phyloP scores from a whole-genome alignment of 768 basidiomycete species.

The Pholiota microspora region DNA sequence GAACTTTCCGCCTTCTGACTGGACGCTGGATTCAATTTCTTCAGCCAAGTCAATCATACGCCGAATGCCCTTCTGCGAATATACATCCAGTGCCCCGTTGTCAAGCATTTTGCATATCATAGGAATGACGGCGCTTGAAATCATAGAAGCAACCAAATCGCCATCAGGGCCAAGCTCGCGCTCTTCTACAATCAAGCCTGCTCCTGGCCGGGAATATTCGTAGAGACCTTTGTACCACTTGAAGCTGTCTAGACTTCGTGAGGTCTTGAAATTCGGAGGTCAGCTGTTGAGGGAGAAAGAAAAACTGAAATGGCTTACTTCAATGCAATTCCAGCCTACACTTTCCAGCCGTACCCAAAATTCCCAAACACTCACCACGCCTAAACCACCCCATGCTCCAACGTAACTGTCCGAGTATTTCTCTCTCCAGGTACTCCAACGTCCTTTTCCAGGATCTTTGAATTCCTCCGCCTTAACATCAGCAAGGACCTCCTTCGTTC shows the following conservation, averaged over 20 bases:
- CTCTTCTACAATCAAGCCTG: slow-evolving; percentile 40
- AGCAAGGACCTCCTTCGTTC: slow-evolving; percentile 58
- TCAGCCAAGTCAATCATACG: slow-evolving; percentile 73
- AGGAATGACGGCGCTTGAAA: slow-evolving; percentile 81
- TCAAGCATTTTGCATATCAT: slow-evolving; percentile 71
- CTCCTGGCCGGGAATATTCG: slow-evolving; percentile 65
- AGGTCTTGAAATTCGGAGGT: slow-evolving; percentile 33
- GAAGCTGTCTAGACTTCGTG: slow-evolving; percentile 70
- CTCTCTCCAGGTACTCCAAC: slow-evolving; percentile 68
- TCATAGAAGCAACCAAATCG: slow-evolving; percentile 84
- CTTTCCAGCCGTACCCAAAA: slow-evolving; percentile 91
- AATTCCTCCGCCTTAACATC: slow-evolving; percentile 89
- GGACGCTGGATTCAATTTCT: slow-evolving; percentile 76
- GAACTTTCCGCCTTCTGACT: slow-evolving; percentile 57
- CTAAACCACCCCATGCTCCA: slow-evolving; percentile 90
- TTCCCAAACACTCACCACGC: slow-evolving; percentile 87
- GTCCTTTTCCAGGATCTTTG: slow-evolving; percentile 70
- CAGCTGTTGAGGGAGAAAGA: neutral
- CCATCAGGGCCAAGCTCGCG: slow-evolving; percentile 76
- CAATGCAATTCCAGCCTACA: slow-evolving; percentile 84
- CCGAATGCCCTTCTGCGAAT: slow-evolving; percentile 62
- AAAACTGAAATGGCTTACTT: slow-evolving; percentile 42
- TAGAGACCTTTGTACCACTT: slow-evolving; percentile 80
- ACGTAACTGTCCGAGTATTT: slow-evolving; percentile 78
- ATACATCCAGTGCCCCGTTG: slow-evolving; percentile 80